phyloP scores from a whole-genome alignment of 2,329 filamentous ascomycete species.

The Thelonectria blattea region DNA sequence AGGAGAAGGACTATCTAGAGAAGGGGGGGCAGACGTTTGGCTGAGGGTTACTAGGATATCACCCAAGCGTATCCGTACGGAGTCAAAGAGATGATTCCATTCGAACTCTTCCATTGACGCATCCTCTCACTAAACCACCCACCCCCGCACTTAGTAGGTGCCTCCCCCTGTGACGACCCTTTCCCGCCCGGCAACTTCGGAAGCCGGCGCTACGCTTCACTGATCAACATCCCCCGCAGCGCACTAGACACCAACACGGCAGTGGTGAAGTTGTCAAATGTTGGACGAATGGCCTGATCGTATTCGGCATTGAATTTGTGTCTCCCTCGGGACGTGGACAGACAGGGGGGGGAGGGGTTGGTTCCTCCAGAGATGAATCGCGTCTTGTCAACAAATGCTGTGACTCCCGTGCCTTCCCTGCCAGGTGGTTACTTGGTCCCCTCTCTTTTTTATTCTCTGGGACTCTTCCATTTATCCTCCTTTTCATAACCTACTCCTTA shows the following conservation, averaged over 20 bases:
- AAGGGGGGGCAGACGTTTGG: conserved; percentile 50
- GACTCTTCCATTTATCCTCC: background rate
- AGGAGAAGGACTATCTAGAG: conserved; percentile 58
- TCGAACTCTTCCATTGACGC: no score
- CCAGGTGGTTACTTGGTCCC: background rate
- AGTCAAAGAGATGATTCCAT: no score
- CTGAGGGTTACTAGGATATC: background rate
- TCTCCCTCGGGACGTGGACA: background rate
- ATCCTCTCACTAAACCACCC: no score
- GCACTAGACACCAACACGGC: background rate
- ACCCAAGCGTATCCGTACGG: background rate
- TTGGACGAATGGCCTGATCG: conserved; percentile 4
- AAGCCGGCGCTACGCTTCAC: background rate
- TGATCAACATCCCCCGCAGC: background rate
- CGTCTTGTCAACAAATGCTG: no score
- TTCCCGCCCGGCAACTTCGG: background rate
- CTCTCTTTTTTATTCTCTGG: background rate
- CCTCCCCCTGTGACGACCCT: background rate
- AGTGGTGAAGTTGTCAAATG: background rate
- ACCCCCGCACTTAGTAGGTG: background rate
- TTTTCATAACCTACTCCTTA: background rate
- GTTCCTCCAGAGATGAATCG: no score
- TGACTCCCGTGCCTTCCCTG: background rate
- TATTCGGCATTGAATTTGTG: conserved; percentile 11
- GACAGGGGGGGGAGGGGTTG: no score